phyloP scores from a whole-genome alignment of 148 eudicot genomes.

The Persicaria maculosa region DNA sequence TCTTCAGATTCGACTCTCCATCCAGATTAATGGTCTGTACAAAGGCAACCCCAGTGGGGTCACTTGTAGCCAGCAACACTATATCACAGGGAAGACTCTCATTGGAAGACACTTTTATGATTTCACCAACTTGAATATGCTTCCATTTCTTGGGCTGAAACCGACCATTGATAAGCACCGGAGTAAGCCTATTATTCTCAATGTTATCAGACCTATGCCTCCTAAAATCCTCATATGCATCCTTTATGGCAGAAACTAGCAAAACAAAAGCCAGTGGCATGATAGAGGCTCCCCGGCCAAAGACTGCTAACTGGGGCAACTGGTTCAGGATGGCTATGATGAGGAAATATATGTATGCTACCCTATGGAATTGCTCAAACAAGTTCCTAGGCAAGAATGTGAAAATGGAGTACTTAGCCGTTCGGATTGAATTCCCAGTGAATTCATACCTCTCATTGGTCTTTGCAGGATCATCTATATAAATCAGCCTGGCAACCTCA shows the following conservation, averaged over 20 bases:
- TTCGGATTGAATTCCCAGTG: slow-evolving; percentile 77
- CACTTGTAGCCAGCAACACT: slow-evolving; percentile 89
- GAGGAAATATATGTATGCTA: slow-evolving; percentile 90
- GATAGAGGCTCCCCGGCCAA: slow-evolving; percentile 83
- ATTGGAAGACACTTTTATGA: slow-evolving; percentile 64
- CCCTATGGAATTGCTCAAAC: slow-evolving; percentile 97
- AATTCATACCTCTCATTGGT: slow-evolving; percentile 80
- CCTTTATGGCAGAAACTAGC: slow-evolving; percentile 83
- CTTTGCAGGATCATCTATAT: slow-evolving; percentile 71
- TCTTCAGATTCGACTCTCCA: slow-evolving; percentile 94
- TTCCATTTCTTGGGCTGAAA: slow-evolving; percentile 81
- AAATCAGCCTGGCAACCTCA: slow-evolving; percentile 79
- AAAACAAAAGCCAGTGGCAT: slow-evolving; percentile 86
- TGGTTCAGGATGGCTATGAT: slow-evolving; percentile 90
- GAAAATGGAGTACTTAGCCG: slow-evolving; percentile 74
- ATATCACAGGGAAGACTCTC: slow-evolving; percentile 92
- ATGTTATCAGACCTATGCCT: slow-evolving; percentile 70
- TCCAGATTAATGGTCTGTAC: slow-evolving; percentile 94
- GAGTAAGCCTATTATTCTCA: slow-evolving; percentile 75
- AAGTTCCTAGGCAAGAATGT: slow-evolving; percentile 87
- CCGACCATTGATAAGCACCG: slow-evolving; percentile 45
- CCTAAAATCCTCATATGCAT: slow-evolving; percentile 90
- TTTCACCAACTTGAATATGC: slow-evolving; percentile 78
- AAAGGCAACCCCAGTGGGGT: slow-evolving; percentile 94
- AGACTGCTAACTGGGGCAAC: slow-evolving; percentile 93